These are phyloP conservation scores for Linnemannia zychae DNA, from an alignment of 192 early-diverging fungal species.

Conservation along the genomic window DNA sequence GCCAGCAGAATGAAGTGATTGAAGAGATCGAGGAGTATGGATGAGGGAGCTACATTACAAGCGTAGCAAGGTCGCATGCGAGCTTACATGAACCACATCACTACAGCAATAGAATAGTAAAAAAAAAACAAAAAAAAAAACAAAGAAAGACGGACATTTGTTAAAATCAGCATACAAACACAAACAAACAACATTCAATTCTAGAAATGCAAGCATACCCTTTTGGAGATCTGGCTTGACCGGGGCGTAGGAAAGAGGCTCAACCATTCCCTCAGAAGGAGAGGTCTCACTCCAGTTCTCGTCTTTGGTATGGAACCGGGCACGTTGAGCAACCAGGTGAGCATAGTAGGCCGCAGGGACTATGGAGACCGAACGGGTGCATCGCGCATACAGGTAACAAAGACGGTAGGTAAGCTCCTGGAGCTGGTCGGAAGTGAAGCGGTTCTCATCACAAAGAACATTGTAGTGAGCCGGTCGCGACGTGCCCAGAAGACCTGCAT, in stretches of 20 bases:
- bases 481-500: conserved; percentile 91
- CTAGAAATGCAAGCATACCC: conserved; percentile 12
- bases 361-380: conserved; percentile 82
- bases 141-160: no score
- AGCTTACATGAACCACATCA: conserved; percentile 49
- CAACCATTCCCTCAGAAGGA: not conserved
- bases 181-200: no score
- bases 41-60: no score
- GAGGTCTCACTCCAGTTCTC: conserved; percentile 55
- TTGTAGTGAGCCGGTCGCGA: conserved; percentile 91
- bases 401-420: conserved; percentile 89
- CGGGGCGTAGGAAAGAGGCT: not conserved
- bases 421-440: conserved; percentile 78
- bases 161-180: no score
- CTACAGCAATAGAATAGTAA: not conserved
- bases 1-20: no score
- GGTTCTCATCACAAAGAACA: conserved; percentile 87
- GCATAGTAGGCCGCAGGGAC: conserved; percentile 86
- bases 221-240: conserved; percentile 3
- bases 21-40: no score
- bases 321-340: conserved; percentile 89
- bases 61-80: not conserved
- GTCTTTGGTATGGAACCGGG: conserved; percentile 82
- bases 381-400: conserved; percentile 89
- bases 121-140: not conserved